Evolutionary conservation across 208 protist genomes (phyloP).

Genomic region (Wallacemonas sp.): DNA sequence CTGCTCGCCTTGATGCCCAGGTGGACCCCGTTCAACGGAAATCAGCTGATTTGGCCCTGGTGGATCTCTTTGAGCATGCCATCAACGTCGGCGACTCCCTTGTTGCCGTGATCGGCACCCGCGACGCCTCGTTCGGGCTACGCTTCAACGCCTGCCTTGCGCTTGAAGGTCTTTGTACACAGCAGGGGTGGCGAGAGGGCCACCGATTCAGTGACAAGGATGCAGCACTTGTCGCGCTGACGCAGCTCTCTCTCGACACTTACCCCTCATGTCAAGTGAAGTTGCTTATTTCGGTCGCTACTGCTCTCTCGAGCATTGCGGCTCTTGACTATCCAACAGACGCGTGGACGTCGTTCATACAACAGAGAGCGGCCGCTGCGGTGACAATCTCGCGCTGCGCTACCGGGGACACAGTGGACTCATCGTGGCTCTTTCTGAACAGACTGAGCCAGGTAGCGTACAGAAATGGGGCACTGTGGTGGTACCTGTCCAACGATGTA

Average conservation of each 20-base stretch:
- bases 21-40: conserved; percentile 32
- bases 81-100: conserved; percentile 65
- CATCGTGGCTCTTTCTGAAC: not conserved
- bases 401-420: not conserved
- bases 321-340: conserved; percentile 41
- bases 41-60: conserved; percentile 33
- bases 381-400: not conserved
- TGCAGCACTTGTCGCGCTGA: conserved; percentile 18
- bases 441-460: conserved; percentile 6
- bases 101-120: conserved; percentile 28
- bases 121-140: conserved; percentile 16
- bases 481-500: conserved; percentile 28
- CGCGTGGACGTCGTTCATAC: conserved; percentile 36
- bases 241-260: conserved; percentile 11
- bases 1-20: conserved; percentile 28
- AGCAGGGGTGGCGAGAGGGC: conserved; percentile 34
- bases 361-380: conserved; percentile 15
- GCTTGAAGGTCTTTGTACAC: conserved; percentile 41
- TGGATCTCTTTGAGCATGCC: conserved; percentile 30
- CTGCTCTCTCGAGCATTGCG: conserved; percentile 33
- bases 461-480: conserved; percentile 37
- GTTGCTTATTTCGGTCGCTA: conserved; percentile 25
- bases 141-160: conserved; percentile 50
- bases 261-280: conserved; percentile 3
- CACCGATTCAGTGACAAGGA: conserved; percentile 48